A percentile compares a stretch with the other conserved stretches of the same genome.
Evolutionary conservation across 2,329 filamentous ascomycete genomes (phyloP).

Genomic region (Didymella pomorum): DNA sequence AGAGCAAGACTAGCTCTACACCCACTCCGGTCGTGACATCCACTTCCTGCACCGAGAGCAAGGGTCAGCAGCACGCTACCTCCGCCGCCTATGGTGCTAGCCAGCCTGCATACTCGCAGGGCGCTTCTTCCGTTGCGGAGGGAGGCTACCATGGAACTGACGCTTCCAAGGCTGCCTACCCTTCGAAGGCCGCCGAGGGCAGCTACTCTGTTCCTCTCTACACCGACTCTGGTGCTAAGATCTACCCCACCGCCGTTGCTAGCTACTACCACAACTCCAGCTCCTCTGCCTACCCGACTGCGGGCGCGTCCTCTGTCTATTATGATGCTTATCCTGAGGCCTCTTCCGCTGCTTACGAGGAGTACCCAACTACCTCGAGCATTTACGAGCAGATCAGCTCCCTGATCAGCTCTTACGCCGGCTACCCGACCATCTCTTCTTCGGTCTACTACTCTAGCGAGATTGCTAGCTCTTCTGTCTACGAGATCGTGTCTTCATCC

Average conservation of each 20-base stretch:
- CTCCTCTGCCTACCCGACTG: slow-evolving; percentile 8
- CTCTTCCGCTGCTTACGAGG: slow-evolving; percentile 10
- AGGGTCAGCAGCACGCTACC: slow-evolving; percentile 10
- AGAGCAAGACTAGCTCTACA: slow-evolving; percentile 10
- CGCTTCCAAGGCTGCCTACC: slow-evolving; percentile 2
- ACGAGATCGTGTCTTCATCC: slow-evolving; percentile 13
- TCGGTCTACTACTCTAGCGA: slow-evolving; percentile 10
- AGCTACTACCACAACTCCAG: slow-evolving; percentile 12
- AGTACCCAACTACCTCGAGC: slow-evolving; percentile 18
- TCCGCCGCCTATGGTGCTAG: slow-evolving; percentile 6
- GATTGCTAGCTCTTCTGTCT: not conserved
- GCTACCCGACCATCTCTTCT: slow-evolving; percentile 6
- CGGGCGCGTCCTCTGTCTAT: slow-evolving; percentile 5
- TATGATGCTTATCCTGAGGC: slow-evolving; percentile 7
- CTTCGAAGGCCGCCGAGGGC: not conserved
- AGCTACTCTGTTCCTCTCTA: slow-evolving; percentile 3
- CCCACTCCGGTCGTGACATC: slow-evolving; percentile 9
- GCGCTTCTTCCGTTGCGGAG: slow-evolving; percentile 3
- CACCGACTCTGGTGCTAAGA: not conserved
- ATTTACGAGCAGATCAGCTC: slow-evolving; percentile 22
- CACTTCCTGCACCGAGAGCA: slow-evolving; percentile 9
- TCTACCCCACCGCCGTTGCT: not conserved
- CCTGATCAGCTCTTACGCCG: slow-evolving; percentile 14
- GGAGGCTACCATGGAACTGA: not conserved
- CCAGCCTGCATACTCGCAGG: slow-evolving; percentile 6